A percentile compares a stretch with the other conserved stretches of the same genome.
These are phyloP conservation scores for Backusella parvicylindrica DNA, from an alignment of 192 early-diverging fungal species.

Conservation along the genomic window DNA sequence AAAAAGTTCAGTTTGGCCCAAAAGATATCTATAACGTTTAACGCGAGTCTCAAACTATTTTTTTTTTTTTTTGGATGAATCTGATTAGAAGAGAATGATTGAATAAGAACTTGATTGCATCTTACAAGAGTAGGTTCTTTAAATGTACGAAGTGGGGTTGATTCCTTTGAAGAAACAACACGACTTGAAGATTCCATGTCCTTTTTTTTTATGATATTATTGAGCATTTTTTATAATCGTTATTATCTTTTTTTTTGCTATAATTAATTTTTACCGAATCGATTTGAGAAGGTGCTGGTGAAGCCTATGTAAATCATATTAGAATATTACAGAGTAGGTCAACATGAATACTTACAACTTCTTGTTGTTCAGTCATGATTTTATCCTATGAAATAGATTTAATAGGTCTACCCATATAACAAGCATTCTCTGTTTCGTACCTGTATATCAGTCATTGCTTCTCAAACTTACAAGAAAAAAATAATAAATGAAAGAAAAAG, in stretches of 20 bases:
- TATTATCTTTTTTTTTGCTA: not conserved
- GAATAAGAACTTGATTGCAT: not conserved
- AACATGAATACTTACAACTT: not conserved
- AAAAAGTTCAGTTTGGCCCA: conserved; percentile 62
- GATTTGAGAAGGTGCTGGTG: not conserved
- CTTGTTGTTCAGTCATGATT: not conserved
- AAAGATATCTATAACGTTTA: conserved; percentile 66
- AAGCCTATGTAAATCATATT: not conserved
- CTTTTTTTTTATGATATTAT: not conserved
- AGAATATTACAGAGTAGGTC: not conserved
- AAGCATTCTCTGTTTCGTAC: not conserved
- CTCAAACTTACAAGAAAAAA: not conserved
- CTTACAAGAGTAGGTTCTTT: conserved; percentile 7
- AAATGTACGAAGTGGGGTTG: not conserved
- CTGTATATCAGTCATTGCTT: not conserved
- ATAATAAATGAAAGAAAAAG: not conserved
- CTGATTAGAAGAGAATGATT: not conserved
- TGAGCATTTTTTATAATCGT: not conserved
- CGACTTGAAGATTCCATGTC: not conserved
- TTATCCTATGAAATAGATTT: not conserved
- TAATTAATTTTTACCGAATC: not conserved
- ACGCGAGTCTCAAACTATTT: conserved; percentile 52
- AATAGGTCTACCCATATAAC: not conserved
- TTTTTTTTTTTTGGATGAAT: not conserved
- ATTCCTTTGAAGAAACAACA: conserved; percentile 8